Evolutionary conservation across 345 rosid species (phyloP).

Genomic region (Xanthoceras sorbifolium): DNA sequence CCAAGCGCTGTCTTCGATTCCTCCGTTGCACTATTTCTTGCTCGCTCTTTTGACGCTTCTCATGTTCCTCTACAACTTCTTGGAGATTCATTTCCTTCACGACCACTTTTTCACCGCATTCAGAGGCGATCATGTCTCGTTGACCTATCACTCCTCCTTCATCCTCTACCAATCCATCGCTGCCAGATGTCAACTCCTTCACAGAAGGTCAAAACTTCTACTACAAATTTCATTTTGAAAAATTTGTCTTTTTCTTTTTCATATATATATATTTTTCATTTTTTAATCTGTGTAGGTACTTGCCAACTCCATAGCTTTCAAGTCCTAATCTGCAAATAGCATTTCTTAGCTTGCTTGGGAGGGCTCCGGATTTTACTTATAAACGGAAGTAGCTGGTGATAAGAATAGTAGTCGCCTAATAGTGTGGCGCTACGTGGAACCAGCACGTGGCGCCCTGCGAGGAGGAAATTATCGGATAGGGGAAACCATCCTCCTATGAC

Average conservation of each 20-base stretch:
- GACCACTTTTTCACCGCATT: constrained; percentile 32
- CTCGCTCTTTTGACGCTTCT: background rate
- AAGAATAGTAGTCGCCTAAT: too few species aligned
- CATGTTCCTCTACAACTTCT: constrained; percentile 37
- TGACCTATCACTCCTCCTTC: constrained; percentile 34
- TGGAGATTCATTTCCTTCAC: constrained; percentile 42
- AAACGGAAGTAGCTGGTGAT: constrained; percentile 40
- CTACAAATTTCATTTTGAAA: background rate
- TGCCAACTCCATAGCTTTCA: constrained; percentile 44
- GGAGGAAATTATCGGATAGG: too few species aligned
- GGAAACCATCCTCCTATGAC: too few species aligned
- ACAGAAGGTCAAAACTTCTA: constrained; percentile 28
- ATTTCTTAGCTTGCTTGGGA: constrained; percentile 35
- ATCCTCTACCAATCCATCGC: constrained; percentile 37
- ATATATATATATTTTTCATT: background rate
- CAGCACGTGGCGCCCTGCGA: too few species aligned
- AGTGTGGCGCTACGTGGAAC: too few species aligned
- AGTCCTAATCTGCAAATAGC: constrained; percentile 51
- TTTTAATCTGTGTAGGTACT: constrained; percentile 27
- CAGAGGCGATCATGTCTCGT: constrained; percentile 33
- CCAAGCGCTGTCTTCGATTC: constrained; percentile 31
- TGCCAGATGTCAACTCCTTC: constrained; percentile 39
- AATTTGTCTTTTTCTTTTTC: background rate
- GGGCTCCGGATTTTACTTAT: constrained; percentile 34
- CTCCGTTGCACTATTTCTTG: constrained; percentile 34